A percentile compares a stretch with the other conserved stretches of the same genome.
Evolutionary conservation across 1,284 basidiomycete species (phyloP).

Genomic region (Rhodotorula sp.): DNA sequence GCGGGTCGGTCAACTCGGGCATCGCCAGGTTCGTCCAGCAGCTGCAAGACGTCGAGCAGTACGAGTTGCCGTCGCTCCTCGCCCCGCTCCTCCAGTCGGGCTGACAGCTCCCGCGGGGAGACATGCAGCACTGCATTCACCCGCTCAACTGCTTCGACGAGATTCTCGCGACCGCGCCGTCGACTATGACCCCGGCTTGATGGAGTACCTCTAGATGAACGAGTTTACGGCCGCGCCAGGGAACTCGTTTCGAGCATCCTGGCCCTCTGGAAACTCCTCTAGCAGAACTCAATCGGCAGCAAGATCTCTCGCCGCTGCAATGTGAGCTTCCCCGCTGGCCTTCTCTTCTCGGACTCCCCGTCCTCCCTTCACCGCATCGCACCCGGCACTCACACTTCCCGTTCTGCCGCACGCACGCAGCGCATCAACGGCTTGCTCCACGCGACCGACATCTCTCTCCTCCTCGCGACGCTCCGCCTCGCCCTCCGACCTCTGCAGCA

Average conservation of each 20-base stretch:
- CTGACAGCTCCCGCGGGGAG: slow-evolving; percentile 96
- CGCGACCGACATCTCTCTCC: slow-evolving; percentile 83
- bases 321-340: slow-evolving; percentile 59
- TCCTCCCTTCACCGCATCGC: not conserved
- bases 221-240: slow-evolving; percentile 77
- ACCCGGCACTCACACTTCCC: slow-evolving; percentile 1
- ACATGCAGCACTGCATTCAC: slow-evolving; percentile 93
- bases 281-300: slow-evolving; percentile 97
- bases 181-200: slow-evolving; percentile 69
- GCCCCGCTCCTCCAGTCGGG: slow-evolving; percentile 24
- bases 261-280: slow-evolving; percentile 78
- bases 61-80: slow-evolving; percentile 37
- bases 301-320: slow-evolving; percentile 97
- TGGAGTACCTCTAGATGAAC: slow-evolving; percentile 64
- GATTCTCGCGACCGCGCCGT: slow-evolving; percentile 75
- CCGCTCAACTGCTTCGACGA: slow-evolving; percentile 93
- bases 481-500: slow-evolving; percentile 90
- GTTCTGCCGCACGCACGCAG: slow-evolving; percentile 57
- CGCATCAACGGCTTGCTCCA: slow-evolving; percentile 83
- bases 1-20: slow-evolving; percentile 27
- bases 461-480: slow-evolving; percentile 78
- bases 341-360: not conserved
- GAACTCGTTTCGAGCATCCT: slow-evolving; percentile 75
- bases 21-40: slow-evolving; percentile 37
- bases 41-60: slow-evolving; percentile 18